These are phyloP conservation scores for Trichoderma gamsii DNA, from an alignment of 495 filamentous ascomycete species.

Conservation along the genomic window DNA sequence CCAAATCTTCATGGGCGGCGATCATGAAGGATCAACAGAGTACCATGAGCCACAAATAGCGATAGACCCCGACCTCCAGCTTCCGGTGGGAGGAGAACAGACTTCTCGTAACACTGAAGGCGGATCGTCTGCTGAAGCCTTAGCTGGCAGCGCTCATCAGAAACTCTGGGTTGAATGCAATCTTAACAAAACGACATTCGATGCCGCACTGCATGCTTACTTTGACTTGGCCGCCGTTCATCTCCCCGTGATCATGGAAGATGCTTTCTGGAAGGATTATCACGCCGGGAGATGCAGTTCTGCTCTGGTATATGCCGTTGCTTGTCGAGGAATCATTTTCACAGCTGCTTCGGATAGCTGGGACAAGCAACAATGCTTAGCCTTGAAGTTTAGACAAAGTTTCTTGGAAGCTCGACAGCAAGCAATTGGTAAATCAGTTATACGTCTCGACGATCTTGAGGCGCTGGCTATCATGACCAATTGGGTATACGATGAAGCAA, in stretches of 20 bases:
- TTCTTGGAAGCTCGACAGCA: background rate
- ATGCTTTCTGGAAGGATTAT: background rate
- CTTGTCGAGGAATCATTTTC: background rate
- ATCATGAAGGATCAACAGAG: background rate
- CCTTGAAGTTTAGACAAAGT: background rate
- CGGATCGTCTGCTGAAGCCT: background rate
- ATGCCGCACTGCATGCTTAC: background rate
- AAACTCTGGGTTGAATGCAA: background rate
- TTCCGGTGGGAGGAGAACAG: background rate
- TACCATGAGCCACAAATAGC: background rate
- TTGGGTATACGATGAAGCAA: background rate
- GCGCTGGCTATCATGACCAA: background rate
- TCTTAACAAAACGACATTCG: background rate
- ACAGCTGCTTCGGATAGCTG: background rate
- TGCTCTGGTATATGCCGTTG: background rate
- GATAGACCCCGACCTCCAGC: background rate
- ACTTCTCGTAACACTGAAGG: background rate
- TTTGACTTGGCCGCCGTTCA: background rate
- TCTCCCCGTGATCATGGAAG: background rate
- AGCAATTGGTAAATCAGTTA: background rate
- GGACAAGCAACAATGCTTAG: background rate
- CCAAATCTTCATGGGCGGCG: background rate
- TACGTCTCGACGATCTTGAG: background rate
- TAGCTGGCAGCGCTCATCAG: background rate
- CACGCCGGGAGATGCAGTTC: background rate